Conservation (phyloP, 768 basidiomycete species). For the Obba rivulosa region DNA sequence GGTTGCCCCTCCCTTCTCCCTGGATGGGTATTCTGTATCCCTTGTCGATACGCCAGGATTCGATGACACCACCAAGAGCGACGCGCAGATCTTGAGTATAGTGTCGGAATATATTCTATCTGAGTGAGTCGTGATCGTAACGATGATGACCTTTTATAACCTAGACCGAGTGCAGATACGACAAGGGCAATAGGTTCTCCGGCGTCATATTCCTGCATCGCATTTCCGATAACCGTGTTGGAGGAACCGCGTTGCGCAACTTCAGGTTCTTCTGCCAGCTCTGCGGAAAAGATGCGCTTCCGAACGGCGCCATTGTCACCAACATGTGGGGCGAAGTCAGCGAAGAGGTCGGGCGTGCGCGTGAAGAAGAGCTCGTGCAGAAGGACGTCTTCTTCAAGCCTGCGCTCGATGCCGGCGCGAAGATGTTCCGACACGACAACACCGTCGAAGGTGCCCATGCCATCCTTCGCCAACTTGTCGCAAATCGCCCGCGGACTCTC, state of each 20-base stretch:
- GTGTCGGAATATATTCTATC: conserved; percentile 13
- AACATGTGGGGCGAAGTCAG: conserved; percentile 16
- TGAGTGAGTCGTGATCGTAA: conserved; percentile 5
- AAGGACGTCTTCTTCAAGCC: conserved; percentile 13
- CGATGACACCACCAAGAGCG: conserved; percentile 12
- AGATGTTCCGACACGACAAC: background rate
- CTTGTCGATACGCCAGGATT: conserved; percentile 16
- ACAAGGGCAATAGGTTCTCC: conserved; percentile 10
- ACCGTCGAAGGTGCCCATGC: background rate
- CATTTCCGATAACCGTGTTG: conserved; percentile 22
- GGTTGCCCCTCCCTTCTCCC: background rate
- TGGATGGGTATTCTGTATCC: background rate
- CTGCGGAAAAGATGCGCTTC: conserved; percentile 12
- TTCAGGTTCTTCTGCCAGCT: conserved; percentile 12
- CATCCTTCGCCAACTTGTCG: background rate
- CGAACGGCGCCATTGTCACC: conserved; percentile 11
- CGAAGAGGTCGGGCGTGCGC: background rate
- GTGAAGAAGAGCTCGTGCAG: conserved; percentile 8
- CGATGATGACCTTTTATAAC: background rate
- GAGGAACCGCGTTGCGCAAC: conserved; percentile 11
- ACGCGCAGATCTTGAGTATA: conserved; percentile 12
- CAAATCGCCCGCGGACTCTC: background rate
- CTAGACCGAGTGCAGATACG: conserved; percentile 12
- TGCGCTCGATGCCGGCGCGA: conserved; percentile 8
- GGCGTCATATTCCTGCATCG: conserved; percentile 26